Base-by-base conservation (phyloP, 169 alveolate species). In the Plasmodium inui region DNA sequence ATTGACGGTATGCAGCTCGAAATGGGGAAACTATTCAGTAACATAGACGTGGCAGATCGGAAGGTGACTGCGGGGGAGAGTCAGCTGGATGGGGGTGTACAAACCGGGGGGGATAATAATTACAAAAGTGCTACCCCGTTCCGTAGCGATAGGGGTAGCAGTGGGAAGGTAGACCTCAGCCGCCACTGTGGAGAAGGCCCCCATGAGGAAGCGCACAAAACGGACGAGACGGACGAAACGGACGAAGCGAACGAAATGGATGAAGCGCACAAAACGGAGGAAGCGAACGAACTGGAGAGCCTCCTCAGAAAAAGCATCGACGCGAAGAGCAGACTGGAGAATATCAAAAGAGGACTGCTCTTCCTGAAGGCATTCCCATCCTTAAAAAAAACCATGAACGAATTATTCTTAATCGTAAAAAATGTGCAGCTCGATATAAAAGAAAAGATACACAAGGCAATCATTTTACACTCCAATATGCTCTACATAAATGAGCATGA, bases 401-500 rank as follows among this genome's bases (percentile, higher is more conserved):
- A 78, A 88, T 28, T 78, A 22, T 79, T 88, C 17, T 30, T 61
- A 55, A 26, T 70, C 26, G 41, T 53, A n/a, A 79, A 78, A 19
- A 74, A 55, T 19, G 46, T 50, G 39, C 81, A 88, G 70, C 32
- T 78, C 50, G 88, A 78, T 4, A 22, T 39, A 30, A 70, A 88
- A 14, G 94, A 88, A 37, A 88, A 88, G 55, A 50, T 88, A 17
- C 78, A 88, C 9, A 88, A 78, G 28, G 82, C 71, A 14, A 34
- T 44, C 19, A 46, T 53, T 2, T 39, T 88, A 39, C 32, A 78
- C 74, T 67, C 61, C n/a, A 53, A 88, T 61, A 57, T 88, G 81
- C 30, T 78, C 28, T 88, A 88, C 82, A 88, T 88, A 6, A 88
- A 78, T 55, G 94, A 88, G 61, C 83, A 88, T 57, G 89, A 88